These are phyloP conservation scores for Apiospora phragmitis DNA, from an alignment of 2,329 filamentous ascomycete species.

Conservation along the genomic window DNA sequence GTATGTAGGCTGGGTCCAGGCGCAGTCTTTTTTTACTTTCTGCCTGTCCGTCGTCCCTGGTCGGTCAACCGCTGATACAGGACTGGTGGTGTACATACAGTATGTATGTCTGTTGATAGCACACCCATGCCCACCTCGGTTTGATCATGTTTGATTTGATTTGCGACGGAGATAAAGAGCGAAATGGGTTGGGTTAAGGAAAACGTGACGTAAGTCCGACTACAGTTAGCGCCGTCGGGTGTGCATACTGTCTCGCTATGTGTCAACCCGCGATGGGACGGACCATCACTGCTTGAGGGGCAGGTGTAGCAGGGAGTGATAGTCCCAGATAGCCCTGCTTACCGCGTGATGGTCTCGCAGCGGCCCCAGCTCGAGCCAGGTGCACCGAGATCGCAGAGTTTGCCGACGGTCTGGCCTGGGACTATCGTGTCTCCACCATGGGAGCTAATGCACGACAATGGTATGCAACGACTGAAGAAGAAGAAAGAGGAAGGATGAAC, in stretches of 20 bases:
- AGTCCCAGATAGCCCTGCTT: neutral
- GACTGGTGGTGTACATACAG: neutral
- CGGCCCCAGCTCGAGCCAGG: neutral
- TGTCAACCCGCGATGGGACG: neutral
- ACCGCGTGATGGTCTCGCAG: neutral
- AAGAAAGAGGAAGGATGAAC: neutral
- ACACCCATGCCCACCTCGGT: neutral
- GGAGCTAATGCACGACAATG: constrained; percentile 5
- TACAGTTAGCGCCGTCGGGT: neutral
- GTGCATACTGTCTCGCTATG: neutral
- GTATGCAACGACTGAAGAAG: neutral
- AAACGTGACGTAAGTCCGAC: constrained; percentile 7
- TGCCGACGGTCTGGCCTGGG: constrained; percentile 3
- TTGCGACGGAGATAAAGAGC: constrained; percentile 2
- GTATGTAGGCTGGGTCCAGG: neutral
- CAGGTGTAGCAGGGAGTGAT: neutral
- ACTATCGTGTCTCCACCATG: neutral
- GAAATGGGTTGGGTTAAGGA: neutral
- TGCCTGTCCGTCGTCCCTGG: neutral
- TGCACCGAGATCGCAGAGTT: constrained; percentile 7
- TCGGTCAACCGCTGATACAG: neutral
- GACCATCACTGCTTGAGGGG: neutral
- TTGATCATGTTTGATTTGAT: neutral
- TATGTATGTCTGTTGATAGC: neutral
- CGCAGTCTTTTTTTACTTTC: neutral